Base-by-base conservation (phyloP, 2,329 filamentous ascomycete species). In the Colletotrichum orchidophilum region DNA sequence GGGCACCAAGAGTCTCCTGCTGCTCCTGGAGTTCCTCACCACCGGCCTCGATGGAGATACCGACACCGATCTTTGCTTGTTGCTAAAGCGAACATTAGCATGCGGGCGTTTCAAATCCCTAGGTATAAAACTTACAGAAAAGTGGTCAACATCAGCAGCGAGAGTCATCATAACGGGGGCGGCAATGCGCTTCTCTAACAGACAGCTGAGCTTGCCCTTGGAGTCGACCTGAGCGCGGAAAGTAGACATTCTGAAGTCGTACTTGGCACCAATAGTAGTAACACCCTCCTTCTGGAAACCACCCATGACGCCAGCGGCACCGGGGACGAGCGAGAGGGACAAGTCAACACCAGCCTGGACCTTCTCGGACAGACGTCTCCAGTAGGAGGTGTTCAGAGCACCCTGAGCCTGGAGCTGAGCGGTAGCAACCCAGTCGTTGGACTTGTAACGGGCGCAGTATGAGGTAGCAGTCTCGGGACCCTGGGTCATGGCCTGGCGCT, bases 191-290 rank as follows among this genome's bases (percentile, higher is more conserved):
- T 98, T 98, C 88, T 99, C 96, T 76, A 98, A 86, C 78, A 98
- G 85, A 80, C 94, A 96, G 83, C 93, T 94, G 73, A 99, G 88
- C 87, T 97, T 97, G 81, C 96, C 96, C 81, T 94, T 92, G 78
- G 95, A 97, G 85, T 99, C 96, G 77, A 98, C 89, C 85, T 99
- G 96, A 54, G 96, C 96, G 75, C 96, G 92, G 91, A 98, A 97
- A 61, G 94, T 96, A 66, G 94, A 96, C 85, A 95, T 94, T 80
- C 94, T 91, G 90, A 99, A 99, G 82, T 98, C 96, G 85, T 99
- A 99, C 85, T 99, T 99, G 81, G 95, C 94, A 78, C 96, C 96
- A 77, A 98, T 89, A 65, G 95, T 94, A 64, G 97, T 95, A 73
- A 94, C 89, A 66, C 96, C 96, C 82, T 99, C 95, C 83, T 95